These are phyloP conservation scores for Symbiodinium pilosum DNA, from an alignment of 73 alveolate species.

Conservation along the genomic window DNA sequence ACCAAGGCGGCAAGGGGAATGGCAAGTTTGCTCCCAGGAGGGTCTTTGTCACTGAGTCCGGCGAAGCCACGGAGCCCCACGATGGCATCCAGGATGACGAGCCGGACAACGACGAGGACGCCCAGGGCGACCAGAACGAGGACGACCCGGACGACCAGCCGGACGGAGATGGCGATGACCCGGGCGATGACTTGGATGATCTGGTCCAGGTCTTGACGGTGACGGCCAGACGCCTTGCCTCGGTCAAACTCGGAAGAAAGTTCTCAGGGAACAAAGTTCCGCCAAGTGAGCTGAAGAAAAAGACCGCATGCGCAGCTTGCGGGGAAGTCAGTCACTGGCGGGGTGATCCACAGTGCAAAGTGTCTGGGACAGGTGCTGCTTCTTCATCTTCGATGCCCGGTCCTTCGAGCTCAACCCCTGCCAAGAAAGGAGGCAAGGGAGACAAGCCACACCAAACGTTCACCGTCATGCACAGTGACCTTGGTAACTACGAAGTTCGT, in stretches of 20 bases:
- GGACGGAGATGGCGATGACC: not conserved
- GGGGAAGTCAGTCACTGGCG: not conserved
- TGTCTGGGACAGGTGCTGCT: not conserved
- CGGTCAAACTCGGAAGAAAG: not conserved
- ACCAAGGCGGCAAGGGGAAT: not conserved
- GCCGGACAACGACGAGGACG: not conserved
- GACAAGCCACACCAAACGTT: not conserved
- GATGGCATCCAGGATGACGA: not conserved
- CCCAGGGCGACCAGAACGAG: not conserved
- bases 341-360: not conserved
- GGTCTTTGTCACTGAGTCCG: not conserved
- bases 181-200: not conserved
- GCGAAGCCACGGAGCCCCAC: not conserved
- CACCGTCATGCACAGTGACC: not conserved
- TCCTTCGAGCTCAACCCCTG: not conserved
- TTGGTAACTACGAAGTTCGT: too few relatives aligned
- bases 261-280: not conserved
- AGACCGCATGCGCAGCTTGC: not conserved
- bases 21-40: not conserved
- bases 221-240: not conserved
- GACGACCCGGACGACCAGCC: not conserved
- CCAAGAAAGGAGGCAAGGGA: not conserved
- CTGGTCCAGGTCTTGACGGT: not conserved
- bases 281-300: not conserved
- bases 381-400: too few relatives aligned